Base-by-base conservation (phyloP, 2,329 filamentous ascomycete species). In the Coleophoma crateriformis region DNA sequence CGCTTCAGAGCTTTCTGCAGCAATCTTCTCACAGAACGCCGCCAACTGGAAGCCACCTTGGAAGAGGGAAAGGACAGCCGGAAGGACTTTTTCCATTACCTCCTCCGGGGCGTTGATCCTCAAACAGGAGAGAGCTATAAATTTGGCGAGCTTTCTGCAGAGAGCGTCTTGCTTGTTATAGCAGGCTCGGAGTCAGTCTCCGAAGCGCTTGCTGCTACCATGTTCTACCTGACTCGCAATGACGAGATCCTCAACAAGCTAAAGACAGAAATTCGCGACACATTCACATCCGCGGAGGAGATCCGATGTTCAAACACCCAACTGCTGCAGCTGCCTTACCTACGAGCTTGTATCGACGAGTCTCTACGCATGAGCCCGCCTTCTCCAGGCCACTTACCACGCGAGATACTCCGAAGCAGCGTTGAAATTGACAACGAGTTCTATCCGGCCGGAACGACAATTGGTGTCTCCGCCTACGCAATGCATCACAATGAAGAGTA, bases 321-420 rank as follows among this genome's bases (percentile, higher is more conserved):
- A 7, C 35, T 38, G 20, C 17, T 40, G 17, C n/a, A 10, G 14
- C 15, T 38, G 7, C 35, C 35, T 38, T 49, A 49, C 33, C 42
- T 49, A 54, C 63, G 72, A 45, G 71, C 75, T 1, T 69, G 75
- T 4, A 65, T 78, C 19, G 70, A 69, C 33, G 76, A 79, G 53
- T 63, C 67, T 0, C 63, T 77, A 52, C 67, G 76, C 3, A 54
- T 76, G 3, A 71, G 76, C 47, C 71, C 74, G 3, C 67, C 67
- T 0, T 62, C 71, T 2, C 69, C 68, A 2, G 61, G 75, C 33
- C 60, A 69, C 1, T 58, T 78, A 2, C 69, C 74, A 46, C 70
- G 76, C 1, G 58, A 70, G 1, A 72, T 75, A n/a, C 52, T 50
- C 2, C 33, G 55, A 50, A 59, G 50, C 10, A 61, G 61, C 7